Percentiles rank a stretch among this genome's conserved stretches.
phyloP scores from a whole-genome alignment of 306 rosid genomes.

The Quercus agrifolia region DNA sequence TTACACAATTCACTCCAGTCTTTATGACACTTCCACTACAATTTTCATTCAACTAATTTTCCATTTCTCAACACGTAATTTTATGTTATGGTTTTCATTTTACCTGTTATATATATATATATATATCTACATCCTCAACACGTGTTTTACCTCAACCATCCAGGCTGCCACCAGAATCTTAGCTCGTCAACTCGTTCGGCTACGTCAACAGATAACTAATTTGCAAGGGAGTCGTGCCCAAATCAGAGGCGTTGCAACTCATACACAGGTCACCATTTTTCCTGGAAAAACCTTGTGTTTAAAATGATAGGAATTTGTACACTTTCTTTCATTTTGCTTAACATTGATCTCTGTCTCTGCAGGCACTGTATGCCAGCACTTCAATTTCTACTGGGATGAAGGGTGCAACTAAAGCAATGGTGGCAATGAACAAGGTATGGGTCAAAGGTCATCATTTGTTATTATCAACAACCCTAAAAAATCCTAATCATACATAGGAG shows the following conservation, averaged over 20 bases:
- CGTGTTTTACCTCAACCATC: not conserved
- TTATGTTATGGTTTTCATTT: no score
- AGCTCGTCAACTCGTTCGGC: conserved; percentile 94
- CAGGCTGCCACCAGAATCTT: conserved; percentile 90
- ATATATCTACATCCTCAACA: no score
- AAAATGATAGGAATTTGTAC: not conserved
- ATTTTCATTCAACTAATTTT: no score
- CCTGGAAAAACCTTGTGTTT: not conserved
- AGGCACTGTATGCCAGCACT: conserved; percentile 95
- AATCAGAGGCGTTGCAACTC: conserved; percentile 94
- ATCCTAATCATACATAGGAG: not conserved
- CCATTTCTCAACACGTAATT: no score
- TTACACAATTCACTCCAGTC: no score
- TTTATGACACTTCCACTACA: no score
- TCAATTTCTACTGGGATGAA: conserved; percentile 96
- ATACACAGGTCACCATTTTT: conserved; percentile 66
- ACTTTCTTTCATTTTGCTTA: conserved; percentile 8
- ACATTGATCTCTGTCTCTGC: conserved; percentile 15
- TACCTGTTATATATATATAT: no score
- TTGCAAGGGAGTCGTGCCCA: conserved; percentile 99
- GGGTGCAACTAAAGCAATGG: conserved; percentile 99
- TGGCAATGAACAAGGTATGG: conserved; percentile 88
- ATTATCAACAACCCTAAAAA: not conserved
- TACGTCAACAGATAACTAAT: conserved; percentile 95
- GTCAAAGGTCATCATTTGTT: conserved; percentile 1